Percentiles rank a stretch among this genome's conserved stretches.
These are phyloP conservation scores for Microbotryum intermedium DNA, from an alignment of 1,284 basidiomycete genomes.

Conservation along the genomic window DNA sequence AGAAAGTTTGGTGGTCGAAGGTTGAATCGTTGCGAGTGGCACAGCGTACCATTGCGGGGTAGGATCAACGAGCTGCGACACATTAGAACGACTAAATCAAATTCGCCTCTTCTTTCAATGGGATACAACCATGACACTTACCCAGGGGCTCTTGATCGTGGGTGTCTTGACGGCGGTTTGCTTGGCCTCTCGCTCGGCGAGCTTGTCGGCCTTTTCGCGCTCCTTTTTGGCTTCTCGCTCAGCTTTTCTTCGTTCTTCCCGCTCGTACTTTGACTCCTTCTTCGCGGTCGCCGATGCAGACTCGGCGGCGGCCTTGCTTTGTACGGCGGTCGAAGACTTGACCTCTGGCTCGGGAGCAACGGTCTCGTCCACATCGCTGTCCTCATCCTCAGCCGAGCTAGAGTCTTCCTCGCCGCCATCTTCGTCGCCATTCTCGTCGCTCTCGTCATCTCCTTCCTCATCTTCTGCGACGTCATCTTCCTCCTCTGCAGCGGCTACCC, in stretches of 20 bases:
- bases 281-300: slow-evolving; percentile 1
- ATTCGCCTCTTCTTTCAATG: too few relatives aligned
- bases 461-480: slow-evolving; percentile 9
- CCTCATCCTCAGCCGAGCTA: slow-evolving; percentile 1
- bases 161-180: slow-evolving; percentile 10
- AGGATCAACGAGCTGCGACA: slow-evolving; percentile 48
- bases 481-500: slow-evolving; percentile 9
- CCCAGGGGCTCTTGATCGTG: slow-evolving; percentile 25
- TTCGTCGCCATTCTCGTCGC: slow-evolving; percentile 5
- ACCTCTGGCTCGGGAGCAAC: slow-evolving; percentile 28
- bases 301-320: not conserved
- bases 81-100: too few relatives aligned
- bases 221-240: slow-evolving; percentile 39
- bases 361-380: not conserved
- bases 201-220: slow-evolving; percentile 35
- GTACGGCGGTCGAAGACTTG: slow-evolving; percentile 3
- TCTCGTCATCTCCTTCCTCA: slow-evolving; percentile 20
- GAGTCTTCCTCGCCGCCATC: not conserved
- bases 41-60: slow-evolving; percentile 54
- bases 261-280: slow-evolving; percentile 24
- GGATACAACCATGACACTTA: not conserved
- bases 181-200: slow-evolving; percentile 30
- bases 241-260: slow-evolving; percentile 31
- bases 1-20: slow-evolving; percentile 41
- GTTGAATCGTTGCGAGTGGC: slow-evolving; percentile 42